Evolutionary conservation across 225 moss, liverwort and hornwort species (phyloP).

Genomic region (Straminergon stramineum): DNA sequence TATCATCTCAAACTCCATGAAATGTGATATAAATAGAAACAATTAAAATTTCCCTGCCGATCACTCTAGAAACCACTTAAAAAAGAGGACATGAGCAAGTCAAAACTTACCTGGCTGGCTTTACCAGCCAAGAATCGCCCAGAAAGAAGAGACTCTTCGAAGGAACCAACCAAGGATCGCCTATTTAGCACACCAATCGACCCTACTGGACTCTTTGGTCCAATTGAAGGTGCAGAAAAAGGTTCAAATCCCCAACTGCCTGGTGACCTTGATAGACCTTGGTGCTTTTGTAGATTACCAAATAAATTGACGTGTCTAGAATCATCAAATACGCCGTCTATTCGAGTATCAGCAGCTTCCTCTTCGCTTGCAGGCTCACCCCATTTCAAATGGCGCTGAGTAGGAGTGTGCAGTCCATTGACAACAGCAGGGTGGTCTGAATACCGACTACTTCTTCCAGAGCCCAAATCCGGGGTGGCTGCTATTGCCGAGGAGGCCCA

Average conservation of each 20-base stretch:
- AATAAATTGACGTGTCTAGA: slow-evolving; percentile 18
- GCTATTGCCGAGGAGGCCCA: slow-evolving; percentile 48
- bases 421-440: slow-evolving; percentile 26
- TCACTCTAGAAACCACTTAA: neutral
- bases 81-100: neutral
- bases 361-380: slow-evolving; percentile 21
- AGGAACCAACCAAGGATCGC: slow-evolving; percentile 95
- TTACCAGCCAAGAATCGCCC: slow-evolving; percentile 89
- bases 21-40: neutral
- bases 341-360: slow-evolving; percentile 15
- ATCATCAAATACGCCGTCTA: slow-evolving; percentile 38
- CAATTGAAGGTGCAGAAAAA: slow-evolving; percentile 46
- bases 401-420: slow-evolving; percentile 30
- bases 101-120: slow-evolving; percentile 60
- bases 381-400: slow-evolving; percentile 43
- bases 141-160: slow-evolving; percentile 96
- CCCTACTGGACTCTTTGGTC: slow-evolving; percentile 52
- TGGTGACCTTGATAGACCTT: slow-evolving; percentile 14
- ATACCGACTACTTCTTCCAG: slow-evolving; percentile 16
- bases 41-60: neutral
- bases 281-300: slow-evolving; percentile 39
- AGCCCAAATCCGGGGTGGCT: slow-evolving; percentile 14
- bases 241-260: slow-evolving; percentile 55
- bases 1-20: neutral
- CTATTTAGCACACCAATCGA: slow-evolving; percentile 49